A percentile compares a stretch with the other conserved stretches of the same genome.
Evolutionary conservation across 257 asterid genomes (phyloP).

Genomic region (Striga asiatica): DNA sequence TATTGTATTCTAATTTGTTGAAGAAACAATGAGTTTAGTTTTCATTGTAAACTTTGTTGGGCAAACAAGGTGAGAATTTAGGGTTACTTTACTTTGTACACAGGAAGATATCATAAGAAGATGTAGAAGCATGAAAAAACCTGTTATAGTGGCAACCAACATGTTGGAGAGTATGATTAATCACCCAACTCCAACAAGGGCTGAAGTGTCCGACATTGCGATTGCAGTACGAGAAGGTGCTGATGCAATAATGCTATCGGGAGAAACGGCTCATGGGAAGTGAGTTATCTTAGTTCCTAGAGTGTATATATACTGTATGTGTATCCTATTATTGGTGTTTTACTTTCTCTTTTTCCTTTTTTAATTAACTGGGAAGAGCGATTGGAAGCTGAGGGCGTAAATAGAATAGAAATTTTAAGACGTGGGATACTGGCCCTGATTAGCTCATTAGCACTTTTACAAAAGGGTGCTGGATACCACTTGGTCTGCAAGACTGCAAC

Average conservation of each 20-base stretch:
- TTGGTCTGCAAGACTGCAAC: no score
- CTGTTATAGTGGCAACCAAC: slow-evolving; percentile 95
- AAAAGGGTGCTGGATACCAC: no score
- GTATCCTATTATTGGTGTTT: background rate
- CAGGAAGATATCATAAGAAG: slow-evolving; percentile 89
- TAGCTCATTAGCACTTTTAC: no score
- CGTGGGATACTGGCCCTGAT: no score
- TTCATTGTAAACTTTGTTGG: background rate
- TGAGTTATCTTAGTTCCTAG: slow-evolving; percentile 30
- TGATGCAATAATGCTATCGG: slow-evolving; percentile 96
- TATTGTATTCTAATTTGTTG: no score
- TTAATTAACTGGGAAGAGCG: no score
- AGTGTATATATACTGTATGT: background rate
- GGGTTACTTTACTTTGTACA: slow-evolving; percentile 6
- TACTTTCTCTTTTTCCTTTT: no score
- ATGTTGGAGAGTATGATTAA: slow-evolving; percentile 97
- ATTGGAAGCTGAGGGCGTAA: no score
- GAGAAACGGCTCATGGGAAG: slow-evolving; percentile 99
- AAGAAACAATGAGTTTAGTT: background rate
- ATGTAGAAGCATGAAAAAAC: slow-evolving; percentile 81
- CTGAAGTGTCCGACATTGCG: slow-evolving; percentile 97
- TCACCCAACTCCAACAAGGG: slow-evolving; percentile 98
- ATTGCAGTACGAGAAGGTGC: slow-evolving; percentile 96
- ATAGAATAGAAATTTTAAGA: no score
- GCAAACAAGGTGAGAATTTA: background rate